A percentile compares a stretch with the other conserved stretches of the same genome.
phyloP scores from a whole-genome alignment of 2,329 filamentous ascomycete species.

The Fusarium subglutinans region DNA sequence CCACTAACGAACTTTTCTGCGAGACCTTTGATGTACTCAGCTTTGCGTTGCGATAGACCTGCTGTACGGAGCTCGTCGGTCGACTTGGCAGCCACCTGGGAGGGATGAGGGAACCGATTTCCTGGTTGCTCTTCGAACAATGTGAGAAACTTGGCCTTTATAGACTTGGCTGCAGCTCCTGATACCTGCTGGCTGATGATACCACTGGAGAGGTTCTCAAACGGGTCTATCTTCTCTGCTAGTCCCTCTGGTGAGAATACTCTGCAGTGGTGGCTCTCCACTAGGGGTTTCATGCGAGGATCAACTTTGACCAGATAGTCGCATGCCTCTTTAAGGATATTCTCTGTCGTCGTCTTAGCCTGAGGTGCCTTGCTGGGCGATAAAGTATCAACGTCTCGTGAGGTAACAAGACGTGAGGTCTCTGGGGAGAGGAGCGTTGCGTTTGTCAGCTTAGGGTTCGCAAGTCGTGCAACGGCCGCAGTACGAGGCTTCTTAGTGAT shows the following conservation, averaged over 20 bases:
- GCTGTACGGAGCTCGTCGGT: constrained; percentile 80
- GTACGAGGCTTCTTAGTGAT: constrained; percentile 52
- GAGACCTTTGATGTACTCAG: constrained; percentile 90
- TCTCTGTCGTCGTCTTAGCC: constrained; percentile 68
- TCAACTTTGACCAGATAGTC: constrained; percentile 79
- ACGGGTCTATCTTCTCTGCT: constrained; percentile 88
- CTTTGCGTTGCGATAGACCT: constrained; percentile 92
- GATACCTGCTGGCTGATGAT: constrained; percentile 98
- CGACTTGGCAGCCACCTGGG: constrained; percentile 71
- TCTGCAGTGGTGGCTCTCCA: constrained; percentile 78
- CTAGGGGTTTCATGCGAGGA: constrained; percentile 73
- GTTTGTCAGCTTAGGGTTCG: constrained; percentile 72
- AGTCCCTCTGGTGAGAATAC: constrained; percentile 85
- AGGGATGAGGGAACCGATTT: constrained; percentile 76
- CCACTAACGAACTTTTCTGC: constrained; percentile 81
- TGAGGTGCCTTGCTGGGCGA: constrained; percentile 56
- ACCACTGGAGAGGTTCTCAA: constrained; percentile 81
- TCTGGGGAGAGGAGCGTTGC: constrained; percentile 77
- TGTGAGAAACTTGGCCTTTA: constrained; percentile 83
- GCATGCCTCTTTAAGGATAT: constrained; percentile 78
- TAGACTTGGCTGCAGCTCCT: constrained; percentile 87
- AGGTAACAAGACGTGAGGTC: constrained; percentile 69
- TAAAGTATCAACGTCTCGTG: constrained; percentile 55
- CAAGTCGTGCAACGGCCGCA: constrained; percentile 62
- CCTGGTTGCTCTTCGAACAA: constrained; percentile 65